Conservation (phyloP, 495 filamentous ascomycete genomes). For the Amniculicola lignicola region DNA sequence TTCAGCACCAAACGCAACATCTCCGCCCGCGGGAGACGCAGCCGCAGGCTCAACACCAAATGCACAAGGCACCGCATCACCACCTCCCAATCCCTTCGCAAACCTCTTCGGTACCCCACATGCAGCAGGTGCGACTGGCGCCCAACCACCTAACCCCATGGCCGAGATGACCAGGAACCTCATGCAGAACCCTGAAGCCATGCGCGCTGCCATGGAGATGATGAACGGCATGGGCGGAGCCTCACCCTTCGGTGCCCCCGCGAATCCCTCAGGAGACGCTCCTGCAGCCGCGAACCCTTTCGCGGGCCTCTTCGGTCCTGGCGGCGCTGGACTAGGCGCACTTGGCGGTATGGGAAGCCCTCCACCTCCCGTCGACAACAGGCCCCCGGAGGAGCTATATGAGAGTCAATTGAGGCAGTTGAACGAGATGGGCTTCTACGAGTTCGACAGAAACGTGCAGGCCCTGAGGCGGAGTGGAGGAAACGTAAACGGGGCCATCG, state of each 20-base stretch:
- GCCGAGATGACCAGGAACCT: slow-evolving; percentile 43
- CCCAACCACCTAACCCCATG: slow-evolving; percentile 39
- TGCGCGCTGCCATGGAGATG: slow-evolving; percentile 48
- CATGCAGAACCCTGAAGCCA: slow-evolving; percentile 45
- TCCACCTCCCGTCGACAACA: slow-evolving; percentile 64
- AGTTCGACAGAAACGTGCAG: slow-evolving; percentile 89
- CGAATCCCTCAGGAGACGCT: not conserved
- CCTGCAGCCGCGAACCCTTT: slow-evolving; percentile 26
- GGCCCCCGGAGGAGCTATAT: slow-evolving; percentile 91
- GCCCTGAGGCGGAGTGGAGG: slow-evolving; percentile 87
- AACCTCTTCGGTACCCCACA: slow-evolving; percentile 51
- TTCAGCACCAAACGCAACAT: not conserved
- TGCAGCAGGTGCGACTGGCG: slow-evolving; percentile 36
- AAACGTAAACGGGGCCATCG: slow-evolving; percentile 91
- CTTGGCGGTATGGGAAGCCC: slow-evolving; percentile 33
- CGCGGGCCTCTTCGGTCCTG: slow-evolving; percentile 24
- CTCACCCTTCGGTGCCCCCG: not conserved
- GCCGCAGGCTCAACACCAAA: slow-evolving; percentile 29
- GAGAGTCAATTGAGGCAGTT: slow-evolving; percentile 85
- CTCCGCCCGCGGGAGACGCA: not conserved
- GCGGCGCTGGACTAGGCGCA: slow-evolving; percentile 5
- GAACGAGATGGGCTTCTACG: slow-evolving; percentile 98
- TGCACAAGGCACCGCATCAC: slow-evolving; percentile 8
- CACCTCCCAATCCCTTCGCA: slow-evolving; percentile 53
- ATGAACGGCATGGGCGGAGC: slow-evolving; percentile 24